These are phyloP conservation scores for Diaporthe capsici DNA, from an alignment of 2,329 filamentous ascomycete species.

Conservation along the genomic window DNA sequence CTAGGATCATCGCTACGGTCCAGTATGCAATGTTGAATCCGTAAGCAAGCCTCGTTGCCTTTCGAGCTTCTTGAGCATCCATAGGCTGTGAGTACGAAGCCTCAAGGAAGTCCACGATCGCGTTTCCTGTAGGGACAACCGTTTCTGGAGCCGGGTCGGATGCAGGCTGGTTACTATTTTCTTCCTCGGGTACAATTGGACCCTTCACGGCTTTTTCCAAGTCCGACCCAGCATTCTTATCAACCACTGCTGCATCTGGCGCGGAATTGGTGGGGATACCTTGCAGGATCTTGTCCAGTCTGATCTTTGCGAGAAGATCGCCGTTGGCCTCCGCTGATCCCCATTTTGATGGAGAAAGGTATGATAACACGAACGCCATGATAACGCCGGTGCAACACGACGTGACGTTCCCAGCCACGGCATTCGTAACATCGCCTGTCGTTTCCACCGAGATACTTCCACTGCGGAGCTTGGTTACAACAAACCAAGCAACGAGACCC, in stretches of 20 bases:
- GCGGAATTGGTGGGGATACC: slow-evolving; percentile 42
- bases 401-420: slow-evolving; percentile 55
- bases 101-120: slow-evolving; percentile 58
- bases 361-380: slow-evolving; percentile 51
- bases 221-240: slow-evolving; percentile 2
- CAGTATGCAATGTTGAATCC: slow-evolving; percentile 53
- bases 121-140: slow-evolving; percentile 53
- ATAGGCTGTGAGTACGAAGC: slow-evolving; percentile 57
- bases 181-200: background rate
- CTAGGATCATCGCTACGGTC: slow-evolving; percentile 53
- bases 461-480: slow-evolving; percentile 52
- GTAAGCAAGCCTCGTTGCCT: slow-evolving; percentile 54
- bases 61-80: slow-evolving; percentile 53
- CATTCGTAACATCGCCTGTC: slow-evolving; percentile 54
- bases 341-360: slow-evolving; percentile 51
- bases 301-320: slow-evolving; percentile 45
- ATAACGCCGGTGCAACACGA: slow-evolving; percentile 53
- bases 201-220: slow-evolving; percentile 37
- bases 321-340: slow-evolving; percentile 41
- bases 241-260: background rate
- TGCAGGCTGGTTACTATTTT: slow-evolving; percentile 31
- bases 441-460: slow-evolving; percentile 53
- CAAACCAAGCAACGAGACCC: slow-evolving; percentile 55
- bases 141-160: slow-evolving; percentile 46
- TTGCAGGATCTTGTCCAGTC: slow-evolving; percentile 49